phyloP scores from a whole-genome alignment of 148 eudicot species.

The Agrostemma githago region DNA sequence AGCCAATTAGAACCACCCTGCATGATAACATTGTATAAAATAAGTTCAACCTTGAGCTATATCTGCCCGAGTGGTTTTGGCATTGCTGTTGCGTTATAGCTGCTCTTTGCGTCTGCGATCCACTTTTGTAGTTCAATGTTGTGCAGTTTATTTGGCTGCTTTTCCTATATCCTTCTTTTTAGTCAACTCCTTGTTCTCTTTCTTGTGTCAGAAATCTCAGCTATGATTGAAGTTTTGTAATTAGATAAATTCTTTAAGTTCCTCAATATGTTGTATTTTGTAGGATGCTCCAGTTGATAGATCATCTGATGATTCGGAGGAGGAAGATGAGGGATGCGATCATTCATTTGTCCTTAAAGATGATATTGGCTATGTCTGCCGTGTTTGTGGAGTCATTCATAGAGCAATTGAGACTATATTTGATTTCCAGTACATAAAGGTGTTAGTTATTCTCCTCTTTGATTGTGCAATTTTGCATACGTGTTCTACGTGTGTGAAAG shows the following conservation, averaged over 20 bases:
- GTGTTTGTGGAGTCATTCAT: constrained; percentile 81
- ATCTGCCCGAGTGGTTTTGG: no score
- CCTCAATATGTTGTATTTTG: constrained; percentile 17
- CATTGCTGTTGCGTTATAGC: no score
- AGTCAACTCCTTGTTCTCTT: background rate
- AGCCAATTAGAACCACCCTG: background rate
- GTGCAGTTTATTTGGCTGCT: background rate
- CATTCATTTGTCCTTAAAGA: constrained; percentile 80
- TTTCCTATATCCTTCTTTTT: background rate
- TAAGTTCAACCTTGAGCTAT: background rate
- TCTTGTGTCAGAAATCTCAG: background rate
- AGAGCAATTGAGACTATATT: constrained; percentile 75
- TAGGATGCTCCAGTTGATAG: constrained; percentile 55
- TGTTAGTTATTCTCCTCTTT: constrained; percentile 13
- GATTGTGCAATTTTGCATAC: background rate
- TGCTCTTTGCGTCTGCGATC: no score
- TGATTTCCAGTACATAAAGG: constrained; percentile 74
- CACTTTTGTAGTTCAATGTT: no score
- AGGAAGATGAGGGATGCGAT: constrained; percentile 74
- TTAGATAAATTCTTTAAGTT: background rate
- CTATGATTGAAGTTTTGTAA: background rate
- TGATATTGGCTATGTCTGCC: constrained; percentile 90
- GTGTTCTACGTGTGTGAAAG: background rate
- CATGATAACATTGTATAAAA: background rate
- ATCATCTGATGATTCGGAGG: constrained; percentile 36